Conservation (phyloP, 306 rosid species). For the Rubus idaeus region DNA sequence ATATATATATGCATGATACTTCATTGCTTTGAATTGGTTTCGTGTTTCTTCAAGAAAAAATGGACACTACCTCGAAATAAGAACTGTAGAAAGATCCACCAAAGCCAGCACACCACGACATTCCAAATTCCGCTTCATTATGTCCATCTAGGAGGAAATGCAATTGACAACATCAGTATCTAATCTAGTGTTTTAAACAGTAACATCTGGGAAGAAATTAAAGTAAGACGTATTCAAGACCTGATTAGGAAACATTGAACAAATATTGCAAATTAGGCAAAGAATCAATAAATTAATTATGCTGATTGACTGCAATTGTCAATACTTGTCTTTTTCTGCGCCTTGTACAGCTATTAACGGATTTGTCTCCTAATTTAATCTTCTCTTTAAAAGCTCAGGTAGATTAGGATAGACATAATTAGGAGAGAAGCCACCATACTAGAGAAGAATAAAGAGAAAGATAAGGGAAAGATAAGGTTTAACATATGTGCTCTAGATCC, state of each 20-base stretch:
- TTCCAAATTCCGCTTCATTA: constrained; percentile 91
- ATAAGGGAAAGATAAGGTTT: background rate
- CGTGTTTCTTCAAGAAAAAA: constrained; percentile 1
- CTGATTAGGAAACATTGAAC: background rate
- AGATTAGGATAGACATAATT: background rate
- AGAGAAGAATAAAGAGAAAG: too few relatives aligned
- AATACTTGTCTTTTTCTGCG: background rate
- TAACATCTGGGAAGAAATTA: background rate
- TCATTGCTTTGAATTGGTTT: background rate
- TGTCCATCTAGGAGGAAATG: constrained; percentile 69
- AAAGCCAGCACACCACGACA: constrained; percentile 98
- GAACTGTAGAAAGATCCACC: constrained; percentile 85
- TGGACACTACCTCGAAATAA: constrained; percentile 66
- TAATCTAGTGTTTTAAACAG: background rate
- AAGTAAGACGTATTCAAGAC: background rate
- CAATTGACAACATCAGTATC: constrained; percentile 13
- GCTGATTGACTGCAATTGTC: background rate
- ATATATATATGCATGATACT: background rate
- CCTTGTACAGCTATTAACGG: background rate
- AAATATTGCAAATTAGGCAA: background rate
- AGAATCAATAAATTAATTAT: background rate
- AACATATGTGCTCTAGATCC: background rate
- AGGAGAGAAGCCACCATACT: background rate
- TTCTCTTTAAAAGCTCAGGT: background rate
- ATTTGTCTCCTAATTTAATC: background rate